These are phyloP conservation scores for Vigna angularis DNA, from an alignment of 306 rosid species.

Conservation along the genomic window DNA sequence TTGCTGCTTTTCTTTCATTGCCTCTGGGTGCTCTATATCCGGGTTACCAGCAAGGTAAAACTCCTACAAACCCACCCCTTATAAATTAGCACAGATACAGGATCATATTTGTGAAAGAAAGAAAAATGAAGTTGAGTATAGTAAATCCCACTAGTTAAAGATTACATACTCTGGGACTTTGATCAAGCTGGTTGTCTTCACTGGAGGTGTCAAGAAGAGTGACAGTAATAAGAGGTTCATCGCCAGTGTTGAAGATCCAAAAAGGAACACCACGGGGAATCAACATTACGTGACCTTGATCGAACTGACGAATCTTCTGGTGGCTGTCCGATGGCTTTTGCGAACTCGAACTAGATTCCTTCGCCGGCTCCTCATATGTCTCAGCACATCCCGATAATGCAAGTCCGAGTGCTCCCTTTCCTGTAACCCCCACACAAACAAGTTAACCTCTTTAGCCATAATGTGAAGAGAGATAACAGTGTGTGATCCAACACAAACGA, in stretches of 20 bases:
- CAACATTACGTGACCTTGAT: slow-evolving; percentile 34
- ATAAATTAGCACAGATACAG: background rate
- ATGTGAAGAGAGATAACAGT: too few relatives aligned
- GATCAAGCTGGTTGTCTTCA: slow-evolving; percentile 66
- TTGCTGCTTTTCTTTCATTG: background rate
- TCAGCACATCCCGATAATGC: slow-evolving; percentile 38
- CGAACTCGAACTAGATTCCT: background rate
- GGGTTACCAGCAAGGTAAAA: slow-evolving; percentile 76
- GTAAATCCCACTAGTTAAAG: background rate
- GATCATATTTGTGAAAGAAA: background rate
- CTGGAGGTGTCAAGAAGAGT: slow-evolving; percentile 54
- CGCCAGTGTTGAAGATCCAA: slow-evolving; percentile 46
- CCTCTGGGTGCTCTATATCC: slow-evolving; percentile 46
- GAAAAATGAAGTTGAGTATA: background rate
- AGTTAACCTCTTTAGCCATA: background rate
- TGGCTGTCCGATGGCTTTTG: slow-evolving; percentile 19
- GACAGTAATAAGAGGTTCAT: slow-evolving; percentile 42
- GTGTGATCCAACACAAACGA: background rate
- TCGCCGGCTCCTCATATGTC: slow-evolving; percentile 33
- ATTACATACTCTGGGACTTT: slow-evolving; percentile 60
- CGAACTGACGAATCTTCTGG: slow-evolving; percentile 45
- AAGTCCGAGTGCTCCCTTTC: slow-evolving; percentile 37
- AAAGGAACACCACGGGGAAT: slow-evolving; percentile 49
- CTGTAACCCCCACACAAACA: slow-evolving; percentile 9
- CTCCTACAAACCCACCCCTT: slow-evolving; percentile 34